Evolutionary conservation across 352 stramenopile genomes (phyloP), one percentile per base, ranked within the genome.

Genomic region (Blastocystis sp.): DNA sequence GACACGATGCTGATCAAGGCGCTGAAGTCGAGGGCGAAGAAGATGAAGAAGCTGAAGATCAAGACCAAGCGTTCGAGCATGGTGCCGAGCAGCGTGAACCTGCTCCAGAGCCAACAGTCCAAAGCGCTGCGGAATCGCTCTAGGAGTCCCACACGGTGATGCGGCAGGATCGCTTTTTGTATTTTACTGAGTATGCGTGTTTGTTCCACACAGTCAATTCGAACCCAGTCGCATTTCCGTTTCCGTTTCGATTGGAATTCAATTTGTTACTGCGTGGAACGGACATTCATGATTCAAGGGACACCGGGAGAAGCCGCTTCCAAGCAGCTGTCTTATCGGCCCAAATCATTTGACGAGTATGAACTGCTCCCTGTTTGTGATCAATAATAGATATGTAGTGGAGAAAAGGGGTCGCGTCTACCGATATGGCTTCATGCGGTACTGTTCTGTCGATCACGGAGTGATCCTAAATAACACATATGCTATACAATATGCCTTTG

Each of bases 1-100:
- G 66, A 76, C 48, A 76, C 66, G 1, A 11, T 76, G 24, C 21
- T 76, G 48, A 76, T 76, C 42, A 76, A 76, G 38, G 66, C 66
- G n/a, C 48, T 76, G 38, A 76, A 76, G 38, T 34, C 38, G 24
- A 28, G n/a, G 9, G 42, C 66, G 48, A 76, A 76, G 66, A 42
- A 48, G n/a, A 76, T 76, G 66, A 42, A 48, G 66, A 76, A 76
- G 48, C 38, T 76, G 66, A 11, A 17, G 6, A 76, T 76, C 24
- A 76, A 76, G 48, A 76, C 66, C 21, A 40, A 45, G 7, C 42
- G 66, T 4, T 76, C 66, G 9, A 76, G 66, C 48, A 76, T 48
- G 66, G 38, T n/a, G 42, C 66, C 66, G 4, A 57, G 66, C 21
- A 57, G 66, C 48, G 40, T 76, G 66, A 76, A 76, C 9, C 11